Conservation (phyloP, 2,329 filamentous ascomycete genomes). For the Didymellaceae sp. region DNA sequence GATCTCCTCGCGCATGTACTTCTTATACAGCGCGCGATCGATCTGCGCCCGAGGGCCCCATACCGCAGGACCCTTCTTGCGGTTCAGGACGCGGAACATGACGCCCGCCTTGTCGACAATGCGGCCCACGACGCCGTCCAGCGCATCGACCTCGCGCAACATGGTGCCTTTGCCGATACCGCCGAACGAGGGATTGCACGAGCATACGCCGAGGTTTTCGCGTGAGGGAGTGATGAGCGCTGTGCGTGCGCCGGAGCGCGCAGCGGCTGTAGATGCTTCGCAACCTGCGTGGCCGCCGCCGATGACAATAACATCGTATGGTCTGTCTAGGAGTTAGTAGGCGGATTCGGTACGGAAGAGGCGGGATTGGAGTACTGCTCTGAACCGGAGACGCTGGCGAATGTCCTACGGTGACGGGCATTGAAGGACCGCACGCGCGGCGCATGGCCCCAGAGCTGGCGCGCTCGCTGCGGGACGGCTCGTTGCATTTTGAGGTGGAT, state of each 20-base stretch:
- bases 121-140: conserved; percentile 86
- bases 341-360: not conserved
- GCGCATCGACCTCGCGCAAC: conserved; percentile 89
- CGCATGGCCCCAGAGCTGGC: conserved; percentile 56
- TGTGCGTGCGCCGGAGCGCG: conserved; percentile 85
- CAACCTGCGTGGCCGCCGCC: conserved; percentile 95
- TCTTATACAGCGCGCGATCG: conserved; percentile 86
- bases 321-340: conserved; percentile 53
- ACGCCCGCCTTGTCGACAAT: conserved; percentile 93
- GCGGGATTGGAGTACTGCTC: conserved; percentile 32
- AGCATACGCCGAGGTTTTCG: conserved; percentile 91
- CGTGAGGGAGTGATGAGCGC: conserved; percentile 87
- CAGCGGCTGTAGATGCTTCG: conserved; percentile 90
- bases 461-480: conserved; percentile 38
- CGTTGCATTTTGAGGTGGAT: conserved; percentile 29
- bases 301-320: conserved; percentile 92
- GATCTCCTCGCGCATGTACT: conserved; percentile 89
- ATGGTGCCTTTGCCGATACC: conserved; percentile 99
- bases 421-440: conserved; percentile 53
- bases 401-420: conserved; percentile 44
- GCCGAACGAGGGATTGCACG: conserved; percentile 95
- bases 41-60: conserved; percentile 98
- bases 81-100: conserved; percentile 91
- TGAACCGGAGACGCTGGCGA: conserved; percentile 55
- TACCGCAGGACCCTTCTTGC: conserved; percentile 89